A percentile compares a stretch with the other conserved stretches of the same genome.
Conservation (phyloP, 2,329 filamentous ascomycete genomes). For the Neocucurbitaria cava region DNA sequence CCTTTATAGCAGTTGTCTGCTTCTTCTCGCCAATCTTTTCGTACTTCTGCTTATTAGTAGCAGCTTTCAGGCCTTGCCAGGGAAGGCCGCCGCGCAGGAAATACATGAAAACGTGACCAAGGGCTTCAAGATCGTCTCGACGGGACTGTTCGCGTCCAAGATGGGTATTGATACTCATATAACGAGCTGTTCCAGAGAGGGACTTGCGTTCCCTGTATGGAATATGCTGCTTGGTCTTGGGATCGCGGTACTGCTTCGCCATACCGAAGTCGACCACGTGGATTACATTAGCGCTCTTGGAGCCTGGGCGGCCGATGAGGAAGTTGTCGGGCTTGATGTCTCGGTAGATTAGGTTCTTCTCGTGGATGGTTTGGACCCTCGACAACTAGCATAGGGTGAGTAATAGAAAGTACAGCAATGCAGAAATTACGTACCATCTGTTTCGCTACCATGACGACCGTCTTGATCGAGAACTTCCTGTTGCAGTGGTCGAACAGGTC, state of each 20-base stretch:
- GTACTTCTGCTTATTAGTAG: constrained; percentile 93
- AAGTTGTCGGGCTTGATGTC: constrained; percentile 99
- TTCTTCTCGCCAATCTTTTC: constrained; percentile 99
- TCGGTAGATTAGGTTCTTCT: constrained; percentile 98
- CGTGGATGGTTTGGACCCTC: constrained; percentile 91
- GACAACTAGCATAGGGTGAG: constrained; percentile 68
- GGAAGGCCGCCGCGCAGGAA: constrained; percentile 70
- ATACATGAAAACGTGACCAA: constrained; percentile 75
- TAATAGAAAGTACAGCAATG: not conserved
- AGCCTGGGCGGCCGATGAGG: constrained; percentile 88
- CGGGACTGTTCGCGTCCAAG: constrained; percentile 94
- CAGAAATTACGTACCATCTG: constrained; percentile 78
- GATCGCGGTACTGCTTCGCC: constrained; percentile 99
- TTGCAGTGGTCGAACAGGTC: constrained; percentile 98
- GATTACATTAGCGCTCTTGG: constrained; percentile 96
- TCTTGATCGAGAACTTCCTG: constrained; percentile 93
- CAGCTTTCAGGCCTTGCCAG: constrained; percentile 73
- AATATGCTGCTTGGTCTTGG: constrained; percentile 99
- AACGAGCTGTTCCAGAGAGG: constrained; percentile 92
- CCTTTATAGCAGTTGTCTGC: constrained; percentile 95
- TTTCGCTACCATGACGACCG: constrained; percentile 98
- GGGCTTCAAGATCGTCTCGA: constrained; percentile 91
- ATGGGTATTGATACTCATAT: constrained; percentile 99
- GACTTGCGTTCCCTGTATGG: constrained; percentile 97
- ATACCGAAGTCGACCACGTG: constrained; percentile 99